Conservation (phyloP, 495 filamentous ascomycete species). For the Friedmanniomyces simplex region DNA sequence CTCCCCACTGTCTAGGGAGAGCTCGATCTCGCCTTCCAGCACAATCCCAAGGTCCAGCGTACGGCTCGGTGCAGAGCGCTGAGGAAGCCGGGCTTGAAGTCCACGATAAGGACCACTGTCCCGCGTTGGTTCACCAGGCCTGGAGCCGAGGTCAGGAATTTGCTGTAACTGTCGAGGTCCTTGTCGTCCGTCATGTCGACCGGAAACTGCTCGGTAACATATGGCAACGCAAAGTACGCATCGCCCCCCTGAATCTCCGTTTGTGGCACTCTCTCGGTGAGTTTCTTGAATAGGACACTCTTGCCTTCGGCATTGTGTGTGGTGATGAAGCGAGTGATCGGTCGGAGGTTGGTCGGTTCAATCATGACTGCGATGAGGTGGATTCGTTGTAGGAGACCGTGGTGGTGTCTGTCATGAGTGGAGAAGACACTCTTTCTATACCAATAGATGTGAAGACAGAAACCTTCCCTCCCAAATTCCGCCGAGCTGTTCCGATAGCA, state of each 20-base stretch:
- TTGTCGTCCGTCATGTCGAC: slow-evolving; percentile 26
- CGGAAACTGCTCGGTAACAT: neutral
- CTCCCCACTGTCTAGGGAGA: slow-evolving; percentile 49
- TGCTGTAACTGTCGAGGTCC: slow-evolving; percentile 36
- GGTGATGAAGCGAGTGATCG: neutral
- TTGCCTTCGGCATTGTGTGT: neutral
- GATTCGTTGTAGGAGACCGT: too few relatives aligned
- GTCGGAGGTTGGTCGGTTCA: neutral
- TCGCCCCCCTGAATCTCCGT: neutral
- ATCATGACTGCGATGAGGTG: neutral
- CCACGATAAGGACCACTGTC: slow-evolving; percentile 48
- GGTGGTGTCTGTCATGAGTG: too few relatives aligned
- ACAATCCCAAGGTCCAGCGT: slow-evolving; percentile 63
- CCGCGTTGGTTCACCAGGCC: slow-evolving; percentile 33
- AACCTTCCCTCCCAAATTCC: too few relatives aligned
- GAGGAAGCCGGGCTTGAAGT: slow-evolving; percentile 43
- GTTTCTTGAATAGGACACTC: neutral
- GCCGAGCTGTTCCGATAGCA: too few relatives aligned
- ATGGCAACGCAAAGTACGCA: neutral
- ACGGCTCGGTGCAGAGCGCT: slow-evolving; percentile 58
- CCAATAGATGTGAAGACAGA: too few relatives aligned
- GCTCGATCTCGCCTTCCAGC: slow-evolving; percentile 55
- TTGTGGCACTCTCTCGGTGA: neutral
- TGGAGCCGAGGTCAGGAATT: slow-evolving; percentile 8
- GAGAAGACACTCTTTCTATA: too few relatives aligned